Evolutionary conservation across 768 basidiomycete genomes (phyloP), one percentile per base, ranked within the genome.

Genomic region (Cubamyces sp.): DNA sequence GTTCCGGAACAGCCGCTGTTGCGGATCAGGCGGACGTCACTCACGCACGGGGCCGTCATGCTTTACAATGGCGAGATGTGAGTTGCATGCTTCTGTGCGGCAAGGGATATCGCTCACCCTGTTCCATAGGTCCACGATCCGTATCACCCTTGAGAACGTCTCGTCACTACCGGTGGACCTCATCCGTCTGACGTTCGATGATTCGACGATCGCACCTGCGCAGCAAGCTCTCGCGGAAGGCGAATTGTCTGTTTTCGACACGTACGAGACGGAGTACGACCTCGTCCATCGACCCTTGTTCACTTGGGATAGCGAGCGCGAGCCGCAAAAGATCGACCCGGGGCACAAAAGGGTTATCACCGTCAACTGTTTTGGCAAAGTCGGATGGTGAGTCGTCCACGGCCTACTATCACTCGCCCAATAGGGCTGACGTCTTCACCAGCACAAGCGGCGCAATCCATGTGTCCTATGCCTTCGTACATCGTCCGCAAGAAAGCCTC

Each of bases 1-100:
- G 85, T 96, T 19, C 87, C 90, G 1, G 88, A 93, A 68, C 92
- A 95, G 70, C 97, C 97, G 9, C 74, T 95, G 34, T 77, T 98
- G 57, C 85, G 93, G 64, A 89, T 99, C 72, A 83, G 92, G 57
- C 80, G 92, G 70, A 92, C 90, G 16, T 93, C 92, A n/a, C 77
- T 97, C 21, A 96, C 91, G 1, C 94, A 97, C 67, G 94, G 94
- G 1, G 94, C 96, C 0, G 78, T 98, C 25, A 96, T 97, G 93
- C 78, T 98, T 53, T 98, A 96, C 70, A 86, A 96, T 50, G 97
- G 97, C 37, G 97, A 99, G 78, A 87, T 77, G 96, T 94, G 64
- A 62, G 87, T 76, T 6, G 5, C 16, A 11, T 39, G 26, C 23
- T 25, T 64, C 21, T 40, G 64, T 16, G 26, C 34, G n/a, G 16